Evolutionary conservation across 108 stramenopile genomes (phyloP).

Genomic region (Skeletonema menzelii): DNA sequence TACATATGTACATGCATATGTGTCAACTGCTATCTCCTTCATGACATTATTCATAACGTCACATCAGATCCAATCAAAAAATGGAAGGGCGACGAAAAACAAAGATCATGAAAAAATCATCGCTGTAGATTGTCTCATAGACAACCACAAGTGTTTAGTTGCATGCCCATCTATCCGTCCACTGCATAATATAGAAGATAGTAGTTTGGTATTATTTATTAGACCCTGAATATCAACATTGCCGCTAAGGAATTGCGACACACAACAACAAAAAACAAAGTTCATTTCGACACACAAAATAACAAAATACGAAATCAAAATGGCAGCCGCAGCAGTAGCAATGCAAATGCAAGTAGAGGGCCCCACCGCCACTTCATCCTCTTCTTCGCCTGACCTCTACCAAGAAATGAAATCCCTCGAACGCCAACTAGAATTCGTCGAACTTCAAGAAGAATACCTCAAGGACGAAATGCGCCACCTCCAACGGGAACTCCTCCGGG

Average conservation of each 20-base stretch:
- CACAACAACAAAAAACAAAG: not conserved
- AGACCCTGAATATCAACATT: not conserved
- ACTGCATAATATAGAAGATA: not conserved
- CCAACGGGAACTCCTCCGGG: slow-evolving; percentile 96
- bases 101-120: not conserved
- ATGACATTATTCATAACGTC: too few species aligned
- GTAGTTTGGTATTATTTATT: not conserved
- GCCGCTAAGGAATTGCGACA: not conserved
- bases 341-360: slow-evolving; percentile 2
- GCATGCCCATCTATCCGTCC: too few species aligned
- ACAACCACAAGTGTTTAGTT: too few species aligned
- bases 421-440: slow-evolving; percentile 91
- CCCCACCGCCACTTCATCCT: not conserved
- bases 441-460: slow-evolving; percentile 98
- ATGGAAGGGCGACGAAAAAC: not conserved
- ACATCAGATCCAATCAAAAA: too few species aligned
- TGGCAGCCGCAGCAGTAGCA: slow-evolving; percentile 2
- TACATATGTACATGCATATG: too few species aligned
- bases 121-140: not conserved
- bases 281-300: not conserved
- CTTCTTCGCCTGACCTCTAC: slow-evolving; percentile 71
- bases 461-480: slow-evolving; percentile 99
- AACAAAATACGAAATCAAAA: not conserved
- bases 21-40: too few species aligned
- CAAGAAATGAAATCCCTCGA: slow-evolving; percentile 88